A percentile compares a stretch with the other conserved stretches of the same genome.
These are phyloP conservation scores for Stenocarpella maydis DNA, from an alignment of 2,329 filamentous ascomycete genomes.

Conservation along the genomic window DNA sequence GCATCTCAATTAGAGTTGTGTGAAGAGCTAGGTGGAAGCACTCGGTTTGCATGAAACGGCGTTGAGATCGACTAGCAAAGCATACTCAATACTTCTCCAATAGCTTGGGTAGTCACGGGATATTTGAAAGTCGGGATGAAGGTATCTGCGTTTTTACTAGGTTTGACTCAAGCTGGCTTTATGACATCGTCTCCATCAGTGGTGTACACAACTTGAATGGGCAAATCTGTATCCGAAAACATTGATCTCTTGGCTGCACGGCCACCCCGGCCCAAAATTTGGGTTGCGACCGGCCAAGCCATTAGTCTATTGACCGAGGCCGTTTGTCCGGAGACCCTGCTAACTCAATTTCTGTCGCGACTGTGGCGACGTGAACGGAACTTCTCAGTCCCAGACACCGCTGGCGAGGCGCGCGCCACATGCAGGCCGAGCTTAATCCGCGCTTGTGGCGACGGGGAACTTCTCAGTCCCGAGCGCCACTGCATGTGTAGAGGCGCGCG, in stretches of 20 bases:
- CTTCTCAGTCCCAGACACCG: no score
- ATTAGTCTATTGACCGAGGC: neutral
- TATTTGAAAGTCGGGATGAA: no score
- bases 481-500: slow-evolving; percentile 19
- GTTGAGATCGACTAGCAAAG: neutral
- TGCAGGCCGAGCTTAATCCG: slow-evolving; percentile 4
- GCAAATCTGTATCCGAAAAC: neutral
- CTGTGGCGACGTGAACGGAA: no score
- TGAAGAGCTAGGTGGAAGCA: neutral
- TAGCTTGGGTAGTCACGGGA: no score
- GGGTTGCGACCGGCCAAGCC: neutral
- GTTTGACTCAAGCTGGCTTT: no score
- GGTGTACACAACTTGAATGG: neutral
- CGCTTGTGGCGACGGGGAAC: slow-evolving; percentile 14
- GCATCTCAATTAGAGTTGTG: no score
- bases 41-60: neutral
- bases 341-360: slow-evolving; percentile 8
- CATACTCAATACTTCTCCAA: neutral
- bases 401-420: no score
- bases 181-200: neutral
- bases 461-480: slow-evolving; percentile 20
- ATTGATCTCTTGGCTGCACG: neutral
- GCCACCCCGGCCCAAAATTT: neutral
- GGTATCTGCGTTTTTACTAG: neutral
- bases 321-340: neutral